These are phyloP conservation scores for Ophiostoma sp. DNA, from an alignment of 2,329 filamentous ascomycete species.

Conservation along the genomic window DNA sequence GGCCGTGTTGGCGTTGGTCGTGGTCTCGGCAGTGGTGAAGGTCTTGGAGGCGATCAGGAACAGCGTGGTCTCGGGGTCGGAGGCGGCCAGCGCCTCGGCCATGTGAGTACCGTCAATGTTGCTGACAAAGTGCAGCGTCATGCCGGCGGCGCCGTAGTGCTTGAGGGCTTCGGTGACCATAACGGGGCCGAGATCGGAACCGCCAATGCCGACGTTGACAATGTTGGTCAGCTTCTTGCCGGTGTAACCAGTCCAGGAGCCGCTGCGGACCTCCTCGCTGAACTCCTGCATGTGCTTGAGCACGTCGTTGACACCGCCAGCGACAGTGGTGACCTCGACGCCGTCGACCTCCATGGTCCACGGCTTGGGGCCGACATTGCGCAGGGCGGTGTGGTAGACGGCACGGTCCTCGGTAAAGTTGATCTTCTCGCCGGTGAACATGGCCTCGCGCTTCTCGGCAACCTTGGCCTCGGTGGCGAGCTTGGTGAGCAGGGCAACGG, in stretches of 20 bases:
- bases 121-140: constrained; percentile 95
- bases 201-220: constrained; percentile 96
- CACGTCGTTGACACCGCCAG: constrained; percentile 83
- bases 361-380: constrained; percentile 68
- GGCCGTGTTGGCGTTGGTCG: constrained; percentile 93
- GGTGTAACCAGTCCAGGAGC: constrained; percentile 93
- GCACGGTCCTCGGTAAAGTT: constrained; percentile 98
- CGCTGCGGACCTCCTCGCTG: constrained; percentile 87
- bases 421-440: constrained; percentile 98
- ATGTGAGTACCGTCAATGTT: constrained; percentile 99
- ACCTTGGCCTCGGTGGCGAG: constrained; percentile 86
- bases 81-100: constrained; percentile 80
- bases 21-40: constrained; percentile 96
- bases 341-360: constrained; percentile 81
- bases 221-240: constrained; percentile 97
- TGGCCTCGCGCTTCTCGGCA: constrained; percentile 89
- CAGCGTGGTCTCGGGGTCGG: constrained; percentile 95
- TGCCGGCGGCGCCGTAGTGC: constrained; percentile 78
- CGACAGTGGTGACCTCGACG: constrained; percentile 82
- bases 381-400: constrained; percentile 90
- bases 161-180: constrained; percentile 99
- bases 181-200: constrained; percentile 96
- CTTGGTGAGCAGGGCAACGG: constrained; percentile 76
- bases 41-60: constrained; percentile 99
- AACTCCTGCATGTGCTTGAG: constrained; percentile 98